Conservation (phyloP, 1,139 yeast genomes). For the Lodderomyces parapsilosis region DNA sequence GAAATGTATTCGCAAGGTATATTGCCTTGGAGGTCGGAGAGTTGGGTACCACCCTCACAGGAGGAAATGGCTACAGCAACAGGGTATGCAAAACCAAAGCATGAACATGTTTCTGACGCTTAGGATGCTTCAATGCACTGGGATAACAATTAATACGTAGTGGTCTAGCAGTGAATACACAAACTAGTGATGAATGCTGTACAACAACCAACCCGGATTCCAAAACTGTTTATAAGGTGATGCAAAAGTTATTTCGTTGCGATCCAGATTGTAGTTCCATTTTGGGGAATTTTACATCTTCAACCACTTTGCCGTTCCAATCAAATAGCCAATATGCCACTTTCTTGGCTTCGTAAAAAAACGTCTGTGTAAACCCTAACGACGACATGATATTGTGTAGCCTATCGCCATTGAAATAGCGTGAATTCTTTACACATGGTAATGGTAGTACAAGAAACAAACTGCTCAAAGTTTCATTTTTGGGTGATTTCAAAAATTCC, state of each 20-base stretch:
- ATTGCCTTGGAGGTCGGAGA: conserved; percentile 45
- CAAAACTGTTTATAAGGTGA: conserved; percentile 18
- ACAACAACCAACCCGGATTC: too few relatives aligned
- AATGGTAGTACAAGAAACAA: conserved; percentile 82
- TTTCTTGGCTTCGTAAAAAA: conserved; percentile 63
- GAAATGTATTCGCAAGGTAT: conserved; percentile 52
- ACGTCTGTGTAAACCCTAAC: conserved; percentile 55
- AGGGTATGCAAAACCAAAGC: conserved; percentile 29
- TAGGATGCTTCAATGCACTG: too few relatives aligned
- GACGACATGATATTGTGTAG: conserved; percentile 48
- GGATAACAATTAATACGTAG: conserved; percentile 3
- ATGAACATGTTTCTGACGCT: conserved; percentile 17
- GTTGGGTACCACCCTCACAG: conserved; percentile 41
- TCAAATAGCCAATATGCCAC: conserved; percentile 75
- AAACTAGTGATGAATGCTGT: too few relatives aligned
- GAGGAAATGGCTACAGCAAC: conserved; percentile 31
- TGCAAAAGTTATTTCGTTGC: conserved; percentile 64
- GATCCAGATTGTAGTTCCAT: conserved; percentile 51
- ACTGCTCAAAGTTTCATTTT: conserved; percentile 23
- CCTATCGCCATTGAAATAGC: conserved; percentile 59
- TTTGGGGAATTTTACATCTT: conserved; percentile 30
- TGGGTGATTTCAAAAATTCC: conserved; percentile 48
- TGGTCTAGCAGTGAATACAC: too few relatives aligned
- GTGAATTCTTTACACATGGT: conserved; percentile 80
- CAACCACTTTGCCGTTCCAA: conserved; percentile 36